Conservation (phyloP, 805 yeast genomes). For the Dipodascus geniculatus region DNA sequence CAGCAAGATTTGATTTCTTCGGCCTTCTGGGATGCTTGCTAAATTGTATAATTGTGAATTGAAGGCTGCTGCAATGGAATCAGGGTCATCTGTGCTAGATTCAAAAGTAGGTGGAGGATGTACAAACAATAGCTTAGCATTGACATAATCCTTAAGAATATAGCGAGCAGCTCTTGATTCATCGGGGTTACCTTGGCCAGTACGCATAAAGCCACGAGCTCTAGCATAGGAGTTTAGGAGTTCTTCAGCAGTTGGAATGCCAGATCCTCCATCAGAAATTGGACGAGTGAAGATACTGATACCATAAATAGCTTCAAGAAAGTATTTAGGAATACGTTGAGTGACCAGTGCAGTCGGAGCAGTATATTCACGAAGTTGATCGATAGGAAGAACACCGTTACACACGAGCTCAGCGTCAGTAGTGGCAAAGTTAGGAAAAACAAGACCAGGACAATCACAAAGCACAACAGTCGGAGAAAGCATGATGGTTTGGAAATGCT, state of each 20-base stretch:
- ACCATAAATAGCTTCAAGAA: conserved; percentile 86
- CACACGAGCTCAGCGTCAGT: conserved; percentile 95
- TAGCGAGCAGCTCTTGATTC: conserved; percentile 90
- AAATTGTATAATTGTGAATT: conserved; percentile 66
- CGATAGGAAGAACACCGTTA: conserved; percentile 97
- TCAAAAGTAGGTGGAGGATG: conserved; percentile 69
- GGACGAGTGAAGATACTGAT: conserved; percentile 71
- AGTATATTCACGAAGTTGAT: conserved; percentile 84
- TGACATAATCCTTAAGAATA: conserved; percentile 87
- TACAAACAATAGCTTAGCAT: conserved; percentile 74
- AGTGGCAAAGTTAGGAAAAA: conserved; percentile 94
- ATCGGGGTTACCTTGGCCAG: conserved; percentile 96
- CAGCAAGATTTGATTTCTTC: conserved; percentile 49
- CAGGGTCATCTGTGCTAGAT: conserved; percentile 33
- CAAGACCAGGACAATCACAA: conserved; percentile 99
- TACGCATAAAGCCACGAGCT: conserved; percentile 87
- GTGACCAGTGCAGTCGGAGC: conserved; percentile 82
- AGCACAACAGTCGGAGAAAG: conserved; percentile 71
- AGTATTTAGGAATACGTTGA: conserved; percentile 79
- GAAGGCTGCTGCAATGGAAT: conserved; percentile 30
- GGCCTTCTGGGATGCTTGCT: conserved; percentile 52
- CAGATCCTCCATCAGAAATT: conserved; percentile 78
- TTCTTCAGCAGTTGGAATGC: conserved; percentile 80
- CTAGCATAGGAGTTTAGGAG: conserved; percentile 84
- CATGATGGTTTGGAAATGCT: conserved; percentile 93